Evolutionary conservation across 1,284 basidiomycete genomes (phyloP), one percentile per base, ranked within the genome.

Genomic region (Leccinum pachyderme): DNA sequence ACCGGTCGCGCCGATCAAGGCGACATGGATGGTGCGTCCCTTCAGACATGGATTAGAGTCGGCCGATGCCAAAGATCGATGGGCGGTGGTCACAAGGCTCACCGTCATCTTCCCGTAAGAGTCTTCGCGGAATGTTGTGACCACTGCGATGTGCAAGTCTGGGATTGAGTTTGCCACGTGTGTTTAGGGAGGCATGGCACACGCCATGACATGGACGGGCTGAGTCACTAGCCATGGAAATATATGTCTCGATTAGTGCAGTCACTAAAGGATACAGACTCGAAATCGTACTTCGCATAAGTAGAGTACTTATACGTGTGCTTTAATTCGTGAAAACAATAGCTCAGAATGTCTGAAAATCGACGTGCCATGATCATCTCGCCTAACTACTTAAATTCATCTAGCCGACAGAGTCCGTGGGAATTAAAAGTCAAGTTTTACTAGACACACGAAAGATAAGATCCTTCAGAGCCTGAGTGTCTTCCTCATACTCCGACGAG

Each of bases 1-100:
- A 2, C 65, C 68, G 9, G 65, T 63, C 45, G 51, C 41, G 6
- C 65, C 65, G 27, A 59, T 64, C 28, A 67, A 43, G 35, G 68
- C 68, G 28, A 70, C 51, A 32, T 63, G 54, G 3, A 54, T 27
- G 32, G 47, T 43, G 27, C 9, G 47, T 46, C 2, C 7, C 61
- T 66, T 55, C 6, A 29, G 11, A n/a, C 9, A 29, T 28, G 13
- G 7, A 28, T 69, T 6, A 57, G 47, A 25, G n/a, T 39, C 45
- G 12, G 46, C 8, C 11, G 18, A 29, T 11, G 2, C 27, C 18
- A 4, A 22, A 5, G 43, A 39, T n/a, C 13, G 28, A 46, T 22
- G 0, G 15, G 8, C 18, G 6, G 9, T 35, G 7, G 9, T 31
- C 31, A 31, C 47, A 18, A 15, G 24, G 51, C 63, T 55, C 12